phyloP scores from a whole-genome alignment of 2,329 filamentous ascomycete genomes.

The Colletotrichum theobromicola region DNA sequence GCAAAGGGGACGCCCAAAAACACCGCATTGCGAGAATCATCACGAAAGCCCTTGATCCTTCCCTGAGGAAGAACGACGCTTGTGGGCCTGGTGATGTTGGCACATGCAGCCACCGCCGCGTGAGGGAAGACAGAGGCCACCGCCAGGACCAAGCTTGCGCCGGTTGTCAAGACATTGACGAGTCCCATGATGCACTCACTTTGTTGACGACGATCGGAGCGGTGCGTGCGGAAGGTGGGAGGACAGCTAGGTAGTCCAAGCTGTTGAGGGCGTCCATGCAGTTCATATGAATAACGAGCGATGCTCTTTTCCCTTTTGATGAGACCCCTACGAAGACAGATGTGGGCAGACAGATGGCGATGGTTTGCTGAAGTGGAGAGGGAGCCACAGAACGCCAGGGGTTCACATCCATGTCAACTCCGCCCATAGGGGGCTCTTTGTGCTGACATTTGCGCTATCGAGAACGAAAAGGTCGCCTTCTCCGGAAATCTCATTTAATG shows the following conservation, averaged over 20 bases:
- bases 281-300: constrained; percentile 1
- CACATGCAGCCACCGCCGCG: background rate
- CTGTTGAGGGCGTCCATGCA: background rate
- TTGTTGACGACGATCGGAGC: background rate
- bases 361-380: background rate
- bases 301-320: background rate
- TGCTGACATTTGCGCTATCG: background rate
- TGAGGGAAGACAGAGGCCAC: background rate
- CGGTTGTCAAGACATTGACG: background rate
- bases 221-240: background rate
- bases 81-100: background rate
- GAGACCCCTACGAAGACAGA: background rate
- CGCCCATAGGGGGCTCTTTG: background rate
- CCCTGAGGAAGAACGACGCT: constrained; percentile 30
- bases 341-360: background rate
- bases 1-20: constrained; percentile 45
- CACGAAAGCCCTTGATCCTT: constrained; percentile 38
- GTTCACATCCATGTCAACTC: background rate
- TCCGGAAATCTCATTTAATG: background rate
- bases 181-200: constrained; percentile 8
- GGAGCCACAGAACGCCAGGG: background rate
- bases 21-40: constrained; percentile 36
- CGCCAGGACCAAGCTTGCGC: background rate
- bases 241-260: background rate
- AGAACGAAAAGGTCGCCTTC: background rate